A percentile compares a stretch with the other conserved stretches of the same genome.
phyloP scores from a whole-genome alignment of 192 early-diverging fungal species.

The Thamnidium elegans region DNA sequence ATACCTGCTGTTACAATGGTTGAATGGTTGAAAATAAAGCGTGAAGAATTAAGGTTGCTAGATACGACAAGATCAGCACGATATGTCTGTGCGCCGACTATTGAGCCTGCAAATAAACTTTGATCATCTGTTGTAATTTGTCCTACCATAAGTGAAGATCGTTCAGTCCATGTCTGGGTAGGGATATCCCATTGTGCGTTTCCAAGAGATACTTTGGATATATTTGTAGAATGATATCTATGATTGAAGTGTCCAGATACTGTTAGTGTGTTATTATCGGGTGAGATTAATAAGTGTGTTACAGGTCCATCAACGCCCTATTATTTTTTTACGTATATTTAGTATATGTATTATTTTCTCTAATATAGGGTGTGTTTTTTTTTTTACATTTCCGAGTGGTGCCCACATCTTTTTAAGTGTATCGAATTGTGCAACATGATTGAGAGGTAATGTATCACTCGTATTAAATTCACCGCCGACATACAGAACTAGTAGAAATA shows the following conservation, averaged over 20 bases:
- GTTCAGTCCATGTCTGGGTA: neutral
- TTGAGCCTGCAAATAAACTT: neutral
- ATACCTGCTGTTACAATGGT: neutral
- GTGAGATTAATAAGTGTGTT: neutral
- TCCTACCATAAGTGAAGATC: slow-evolving; percentile 6
- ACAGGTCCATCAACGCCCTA: slow-evolving; percentile 24
- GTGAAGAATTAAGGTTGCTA: neutral
- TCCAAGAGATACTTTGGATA: neutral
- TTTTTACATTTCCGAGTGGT: slow-evolving; percentile 8
- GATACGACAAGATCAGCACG: neutral
- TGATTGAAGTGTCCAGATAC: slow-evolving; percentile 3
- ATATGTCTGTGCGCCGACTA: slow-evolving; percentile 3
- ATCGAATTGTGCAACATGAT: slow-evolving; percentile 19
- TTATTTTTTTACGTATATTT: no score
- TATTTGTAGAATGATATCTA: neutral
- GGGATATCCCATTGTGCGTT: slow-evolving; percentile 11
- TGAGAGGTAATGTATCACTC: neutral
- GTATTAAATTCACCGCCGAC: slow-evolving; percentile 22
- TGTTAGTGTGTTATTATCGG: slow-evolving; percentile 5
- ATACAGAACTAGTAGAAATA: slow-evolving; percentile 13
- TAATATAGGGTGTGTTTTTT: neutral
- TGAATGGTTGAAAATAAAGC: neutral
- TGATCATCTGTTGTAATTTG: neutral
- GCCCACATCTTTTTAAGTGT: neutral
- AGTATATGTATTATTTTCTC: neutral